These are phyloP conservation scores for Trapa bicornis DNA, from an alignment of 345 rosid genomes.

Conservation along the genomic window DNA sequence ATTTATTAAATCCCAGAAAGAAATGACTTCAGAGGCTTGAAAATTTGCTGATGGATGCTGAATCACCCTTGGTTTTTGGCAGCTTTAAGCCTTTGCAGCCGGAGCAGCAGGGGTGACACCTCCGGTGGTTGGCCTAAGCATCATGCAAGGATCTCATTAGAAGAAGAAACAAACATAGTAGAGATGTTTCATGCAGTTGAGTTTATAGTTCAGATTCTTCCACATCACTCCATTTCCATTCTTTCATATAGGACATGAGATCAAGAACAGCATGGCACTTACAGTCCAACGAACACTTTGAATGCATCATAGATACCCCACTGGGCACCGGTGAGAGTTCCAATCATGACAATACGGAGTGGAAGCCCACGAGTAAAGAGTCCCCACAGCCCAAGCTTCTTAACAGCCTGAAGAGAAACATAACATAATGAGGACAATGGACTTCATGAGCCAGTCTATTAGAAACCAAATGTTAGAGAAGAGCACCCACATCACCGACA, in stretches of 20 bases:
- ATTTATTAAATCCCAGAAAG: conserved; percentile 8
- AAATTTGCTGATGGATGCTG: not conserved
- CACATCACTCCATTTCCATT: too few relatives aligned
- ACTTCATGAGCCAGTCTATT: not conserved
- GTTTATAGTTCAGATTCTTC: too few relatives aligned
- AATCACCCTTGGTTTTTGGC: not conserved
- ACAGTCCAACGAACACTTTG: conserved; percentile 90
- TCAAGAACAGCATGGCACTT: conserved; percentile 22
- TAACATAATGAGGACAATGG: not conserved
- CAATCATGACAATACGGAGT: conserved; percentile 84
- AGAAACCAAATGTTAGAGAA: not conserved
- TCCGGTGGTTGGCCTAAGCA: conserved; percentile 91
- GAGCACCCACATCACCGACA: conserved; percentile 55
- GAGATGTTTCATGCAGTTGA: not conserved
- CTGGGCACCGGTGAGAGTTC: conserved; percentile 89
- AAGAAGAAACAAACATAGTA: too few relatives aligned
- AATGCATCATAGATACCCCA: conserved; percentile 92
- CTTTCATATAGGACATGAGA: not conserved
- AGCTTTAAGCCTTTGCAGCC: conserved; percentile 33
- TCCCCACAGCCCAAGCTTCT: conserved; percentile 68
- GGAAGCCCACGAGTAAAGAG: conserved; percentile 88
- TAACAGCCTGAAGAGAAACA: conserved; percentile 51
- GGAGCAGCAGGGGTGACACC: conserved; percentile 48
- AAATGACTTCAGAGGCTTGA: not conserved
- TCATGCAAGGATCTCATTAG: conserved; percentile 4